Evolutionary conservation across 805 yeast genomes (phyloP), one percentile per base, ranked within the genome.

Genomic region (Komagataella pastoris): DNA sequence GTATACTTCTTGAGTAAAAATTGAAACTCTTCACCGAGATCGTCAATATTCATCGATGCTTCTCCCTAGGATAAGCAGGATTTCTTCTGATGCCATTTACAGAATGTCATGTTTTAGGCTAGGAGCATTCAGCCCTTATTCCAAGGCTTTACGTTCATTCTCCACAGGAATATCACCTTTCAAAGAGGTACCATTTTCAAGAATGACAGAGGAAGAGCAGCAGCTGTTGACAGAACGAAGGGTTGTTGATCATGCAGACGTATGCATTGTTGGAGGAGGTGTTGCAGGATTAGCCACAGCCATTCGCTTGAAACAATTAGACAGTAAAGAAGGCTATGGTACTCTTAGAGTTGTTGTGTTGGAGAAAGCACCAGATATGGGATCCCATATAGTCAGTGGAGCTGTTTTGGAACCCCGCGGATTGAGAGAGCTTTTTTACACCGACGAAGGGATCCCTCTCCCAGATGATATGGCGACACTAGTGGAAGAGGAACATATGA

Each of bases 271-370:
- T 2, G 99, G 99, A 47, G 98, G 95, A 43, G 99, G 99, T 0
- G 98, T 98, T 6, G 95, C 98, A 1, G 99, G 99, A 3, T 71
- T 93, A 50, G 90, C 97, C 1, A 84, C 99, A 1, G 98, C 98
- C 10, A 93, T 93, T 55, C 76, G 78, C 57, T 71, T 88, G 54
- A 93, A 93, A 65, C 97, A 90, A 64, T 68, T 91, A 43, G 97
- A 90, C 61, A 70, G 75, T 51, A 83, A 77, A 55, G 67, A 73
- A 24, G 40, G 40, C 6, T 30, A 30, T 10, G 85, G 83, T 1
- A 69, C 69, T 21, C 68, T 88, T 49, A 74, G 99, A 54, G 95
- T 93, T 43, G 85, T 93, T 7, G 88, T 93, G 1, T 70, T 93
- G 45, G 99, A 93, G 60, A 93, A 93, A 63, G 95, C 95, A 1